Base-by-base conservation (phyloP, 139 green algal species). In the Chlamydomonas sphaeroides region DNA sequence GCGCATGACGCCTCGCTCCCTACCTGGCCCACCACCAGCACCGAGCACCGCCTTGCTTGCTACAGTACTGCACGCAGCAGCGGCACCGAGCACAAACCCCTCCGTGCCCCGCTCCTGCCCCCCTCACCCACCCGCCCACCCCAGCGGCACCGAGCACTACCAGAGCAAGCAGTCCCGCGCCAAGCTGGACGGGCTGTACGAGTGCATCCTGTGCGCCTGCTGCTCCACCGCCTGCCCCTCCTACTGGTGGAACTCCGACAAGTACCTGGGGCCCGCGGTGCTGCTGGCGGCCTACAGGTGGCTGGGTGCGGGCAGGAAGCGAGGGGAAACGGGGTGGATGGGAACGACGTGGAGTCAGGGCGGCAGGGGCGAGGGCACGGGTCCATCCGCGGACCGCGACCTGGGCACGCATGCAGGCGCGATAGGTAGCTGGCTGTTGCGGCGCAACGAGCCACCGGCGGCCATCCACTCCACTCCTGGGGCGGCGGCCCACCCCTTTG, bases 191-290 rank as follows among this genome's bases (percentile, higher is more conserved):
- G 97, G 97, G 45, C 89, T 99, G 85, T 99, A 99, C 84, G 97
- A 99, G 94, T 99, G 97, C 93, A 99, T 99, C 86, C 92, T 99
- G 51, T 99, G 97, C 86, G 97, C 97, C 21, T 99, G 97, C 94
- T 99, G 97, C 95, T 95, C 85, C 86, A 99, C 96, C 65, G 90
- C 84, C 33, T 99, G 96, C 91, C 97, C 97, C 39, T 95, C 88
- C 41, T 99, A 99, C 90, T 99, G 97, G 97, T 99, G 97, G 97
- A 98, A 98, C 81, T 90, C 88, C 28, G 97, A 99, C 90, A 99
- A 99, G 93, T 99, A 99, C 93, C 92, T 99, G 25, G 97, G 97
- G 0, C 97, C 97, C 5, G 96, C 97, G 0, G 95, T 98, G 45
- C 92, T 99, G 71, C 86, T 99, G 76, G 91, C 96, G 35, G 93